Evolutionary conservation across 805 yeast genomes (phyloP), one percentile per base, ranked within the genome.

Genomic region (Candida awuae): DNA sequence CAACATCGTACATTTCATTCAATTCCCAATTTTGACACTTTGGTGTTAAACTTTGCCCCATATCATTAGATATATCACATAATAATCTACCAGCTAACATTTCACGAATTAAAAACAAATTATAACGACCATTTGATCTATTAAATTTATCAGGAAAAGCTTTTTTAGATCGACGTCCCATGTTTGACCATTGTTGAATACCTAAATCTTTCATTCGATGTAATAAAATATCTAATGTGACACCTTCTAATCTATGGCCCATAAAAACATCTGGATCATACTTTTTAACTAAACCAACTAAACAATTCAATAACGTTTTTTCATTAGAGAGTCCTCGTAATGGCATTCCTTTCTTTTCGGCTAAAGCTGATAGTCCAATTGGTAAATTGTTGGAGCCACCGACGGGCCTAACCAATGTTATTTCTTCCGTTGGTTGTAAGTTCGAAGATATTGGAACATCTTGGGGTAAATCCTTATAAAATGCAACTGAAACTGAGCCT

Each of bases 11-110:
- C 97, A 92, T 92, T 59, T 92, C 98, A 12, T 83, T 69, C 41
- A 92, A 67, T 43, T 85, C 94, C 96, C 95, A 92, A 14, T 90
- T 83, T 59, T 86, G 94, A 63, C 97, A 92, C 57, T 87, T 86
- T 4, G 81, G 67, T 4, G 96, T 86, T 46, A 90, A 66, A 0
- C 97, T 88, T 57, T 83, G 92, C 35, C 97, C 98, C 77, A 88
- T 74, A 53, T 86, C 95, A 59, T 92, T 92, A 37, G 90, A 86
- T 54, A 92, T 77, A 61, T 92, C 98, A 70, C 96, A 85, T 33
- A 90, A 53, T 40, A 92, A 69, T 50, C 98, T 71, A 27, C 98
- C 98, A 28, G 87, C 76, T 53, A 81, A 71, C 16, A 85, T 71
- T 40, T 84, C 87, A 36, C 82, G 67, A 14, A 84, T 68, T 29